Evolutionary conservation across 768 basidiomycete species (phyloP).

Genomic region (Omphalotus guepiniiformis): DNA sequence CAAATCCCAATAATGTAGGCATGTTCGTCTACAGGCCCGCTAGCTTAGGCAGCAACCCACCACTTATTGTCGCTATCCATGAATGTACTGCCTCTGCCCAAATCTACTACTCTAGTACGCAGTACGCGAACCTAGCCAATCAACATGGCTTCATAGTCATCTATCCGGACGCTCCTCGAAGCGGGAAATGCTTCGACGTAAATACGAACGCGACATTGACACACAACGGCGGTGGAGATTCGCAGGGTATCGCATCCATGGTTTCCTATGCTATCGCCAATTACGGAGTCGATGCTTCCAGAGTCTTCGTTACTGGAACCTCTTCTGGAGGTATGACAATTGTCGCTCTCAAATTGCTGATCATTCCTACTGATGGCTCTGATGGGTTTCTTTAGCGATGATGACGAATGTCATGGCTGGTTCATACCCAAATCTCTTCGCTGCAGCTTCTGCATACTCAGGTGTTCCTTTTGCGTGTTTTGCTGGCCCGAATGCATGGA

Average conservation of each 20-base stretch:
- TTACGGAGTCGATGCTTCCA: conserved; percentile 40
- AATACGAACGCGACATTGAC: conserved; percentile 45
- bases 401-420: conserved; percentile 55
- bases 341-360: no score
- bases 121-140: conserved; percentile 48
- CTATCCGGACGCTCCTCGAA: conserved; percentile 39
- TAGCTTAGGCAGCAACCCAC: conserved; percentile 31
- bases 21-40: conserved; percentile 44
- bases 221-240: conserved; percentile 54
- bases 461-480: conserved; percentile 56
- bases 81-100: conserved; percentile 49
- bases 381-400: conserved; percentile 40
- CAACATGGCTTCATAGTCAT: conserved; percentile 47
- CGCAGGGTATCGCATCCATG: conserved; percentile 44
- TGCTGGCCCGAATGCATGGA: conserved; percentile 44
- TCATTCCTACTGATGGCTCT: not conserved
- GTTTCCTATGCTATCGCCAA: conserved; percentile 44
- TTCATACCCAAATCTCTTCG: conserved; percentile 50
- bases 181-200: conserved; percentile 53
- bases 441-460: conserved; percentile 43
- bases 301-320: conserved; percentile 48
- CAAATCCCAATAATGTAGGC: conserved; percentile 49
- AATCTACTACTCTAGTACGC: conserved; percentile 45
- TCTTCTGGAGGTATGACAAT: conserved; percentile 37
- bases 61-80: conserved; percentile 51